Conservation (phyloP, 352 stramenopile species). For the Phytophthora uliginosa region DNA sequence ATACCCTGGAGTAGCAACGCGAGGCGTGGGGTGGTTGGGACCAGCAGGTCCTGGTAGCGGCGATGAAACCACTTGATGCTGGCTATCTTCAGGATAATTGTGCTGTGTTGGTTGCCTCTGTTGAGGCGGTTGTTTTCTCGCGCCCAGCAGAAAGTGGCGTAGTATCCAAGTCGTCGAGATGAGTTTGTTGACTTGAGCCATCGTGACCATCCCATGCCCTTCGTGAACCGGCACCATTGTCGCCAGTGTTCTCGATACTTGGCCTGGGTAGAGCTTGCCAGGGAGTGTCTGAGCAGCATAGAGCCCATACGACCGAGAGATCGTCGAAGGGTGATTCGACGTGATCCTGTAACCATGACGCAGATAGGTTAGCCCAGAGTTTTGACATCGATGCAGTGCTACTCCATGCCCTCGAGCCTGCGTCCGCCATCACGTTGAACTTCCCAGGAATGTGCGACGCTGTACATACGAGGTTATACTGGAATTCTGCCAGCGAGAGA, state of each 20-base stretch:
- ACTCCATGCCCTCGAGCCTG: slow-evolving; percentile 28
- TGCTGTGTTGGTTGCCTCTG: slow-evolving; percentile 8
- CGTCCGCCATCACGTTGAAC: slow-evolving; percentile 25
- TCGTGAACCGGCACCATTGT: slow-evolving; percentile 26
- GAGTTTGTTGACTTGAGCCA: slow-evolving; percentile 17
- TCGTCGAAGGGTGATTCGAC: slow-evolving; percentile 16
- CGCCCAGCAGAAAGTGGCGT: slow-evolving; percentile 6
- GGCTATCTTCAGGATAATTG: slow-evolving; percentile 6
- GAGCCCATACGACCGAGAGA: slow-evolving; percentile 24
- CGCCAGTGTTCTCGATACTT: slow-evolving; percentile 22
- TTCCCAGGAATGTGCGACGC: slow-evolving; percentile 29
- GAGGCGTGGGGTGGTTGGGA: neutral
- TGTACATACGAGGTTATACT: slow-evolving; percentile 21
- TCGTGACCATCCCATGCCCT: slow-evolving; percentile 22
- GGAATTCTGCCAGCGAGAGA: slow-evolving; percentile 28
- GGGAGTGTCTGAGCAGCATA: slow-evolving; percentile 10
- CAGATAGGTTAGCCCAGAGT: slow-evolving; percentile 27
- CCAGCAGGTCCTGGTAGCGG: neutral
- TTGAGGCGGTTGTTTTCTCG: neutral
- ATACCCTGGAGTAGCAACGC: slow-evolving; percentile 1
- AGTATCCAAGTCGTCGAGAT: slow-evolving; percentile 3
- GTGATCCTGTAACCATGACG: slow-evolving; percentile 18
- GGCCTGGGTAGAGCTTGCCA: slow-evolving; percentile 6
- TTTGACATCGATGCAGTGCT: neutral
- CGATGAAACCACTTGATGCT: slow-evolving; percentile 10